A percentile compares a stretch with the other conserved stretches of the same genome.
Conservation (phyloP, 2,329 filamentous ascomycete species). For the Fusarium musae region DNA sequence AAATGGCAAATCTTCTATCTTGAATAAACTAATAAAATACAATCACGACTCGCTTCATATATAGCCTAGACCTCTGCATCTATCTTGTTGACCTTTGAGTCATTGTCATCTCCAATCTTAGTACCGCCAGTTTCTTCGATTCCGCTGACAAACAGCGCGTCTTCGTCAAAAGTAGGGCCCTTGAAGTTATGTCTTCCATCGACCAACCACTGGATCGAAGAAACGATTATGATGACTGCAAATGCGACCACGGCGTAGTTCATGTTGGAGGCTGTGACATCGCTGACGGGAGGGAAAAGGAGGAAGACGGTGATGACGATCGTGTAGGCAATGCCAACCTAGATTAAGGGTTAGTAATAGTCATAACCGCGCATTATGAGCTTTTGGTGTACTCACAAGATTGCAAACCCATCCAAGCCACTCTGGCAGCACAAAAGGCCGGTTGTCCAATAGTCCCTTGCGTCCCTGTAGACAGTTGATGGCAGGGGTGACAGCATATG, state of each 20-base stretch:
- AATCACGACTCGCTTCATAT: neutral
- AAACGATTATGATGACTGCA: neutral
- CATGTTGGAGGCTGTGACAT: neutral
- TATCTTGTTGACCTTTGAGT: neutral
- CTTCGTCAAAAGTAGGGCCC: neutral
- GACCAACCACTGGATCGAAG: neutral
- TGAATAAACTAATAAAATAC: neutral
- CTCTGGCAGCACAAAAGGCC: neutral
- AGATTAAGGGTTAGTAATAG: rapidly evolving
- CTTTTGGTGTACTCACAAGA: neutral
- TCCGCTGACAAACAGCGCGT: neutral
- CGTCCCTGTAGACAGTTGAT: neutral
- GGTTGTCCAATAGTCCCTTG: neutral
- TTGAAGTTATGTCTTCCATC: neutral
- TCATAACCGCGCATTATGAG: rapidly evolving
- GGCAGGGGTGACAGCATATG: neutral
- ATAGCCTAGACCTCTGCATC: neutral
- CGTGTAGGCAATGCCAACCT: neutral
- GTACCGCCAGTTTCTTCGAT: neutral
- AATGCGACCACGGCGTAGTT: neutral
- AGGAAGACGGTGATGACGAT: neutral
- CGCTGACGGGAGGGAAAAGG: neutral
- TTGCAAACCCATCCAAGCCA: neutral
- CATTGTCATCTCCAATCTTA: neutral
- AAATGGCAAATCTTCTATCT: neutral